phyloP scores from a whole-genome alignment of 495 filamentous ascomycete species.

The Aspergillus saccharolyticus region DNA sequence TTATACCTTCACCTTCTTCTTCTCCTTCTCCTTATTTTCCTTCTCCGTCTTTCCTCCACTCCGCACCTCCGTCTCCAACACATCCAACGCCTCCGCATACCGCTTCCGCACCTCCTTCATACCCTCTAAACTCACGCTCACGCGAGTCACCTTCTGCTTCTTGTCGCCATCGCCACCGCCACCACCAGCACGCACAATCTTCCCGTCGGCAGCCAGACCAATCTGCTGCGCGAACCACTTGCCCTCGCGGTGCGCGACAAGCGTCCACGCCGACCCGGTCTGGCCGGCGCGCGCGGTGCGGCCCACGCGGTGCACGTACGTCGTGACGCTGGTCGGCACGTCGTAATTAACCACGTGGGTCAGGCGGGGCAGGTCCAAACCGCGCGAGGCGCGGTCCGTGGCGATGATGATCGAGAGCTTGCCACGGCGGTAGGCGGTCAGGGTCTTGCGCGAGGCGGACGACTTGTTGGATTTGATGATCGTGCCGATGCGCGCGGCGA shows the following conservation, averaged over 20 bases:
- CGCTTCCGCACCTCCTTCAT: constrained; percentile 45
- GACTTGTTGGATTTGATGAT: constrained; percentile 71
- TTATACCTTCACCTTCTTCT: too few relatives aligned
- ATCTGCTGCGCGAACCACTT: constrained; percentile 85
- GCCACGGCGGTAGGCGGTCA: constrained; percentile 57
- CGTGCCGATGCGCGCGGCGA: constrained; percentile 55
- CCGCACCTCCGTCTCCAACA: constrained; percentile 42
- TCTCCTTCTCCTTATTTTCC: background rate
- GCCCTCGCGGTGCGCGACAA: constrained; percentile 72
- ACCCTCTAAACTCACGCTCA: constrained; percentile 39
- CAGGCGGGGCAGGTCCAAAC: constrained; percentile 77
- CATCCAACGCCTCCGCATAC: constrained; percentile 57
- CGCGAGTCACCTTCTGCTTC: constrained; percentile 32
- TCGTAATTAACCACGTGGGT: constrained; percentile 94
- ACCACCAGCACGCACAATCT: constrained; percentile 33
- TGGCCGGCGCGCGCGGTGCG: constrained; percentile 82
- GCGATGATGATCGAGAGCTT: constrained; percentile 74
- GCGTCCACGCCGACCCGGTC: constrained; percentile 72
- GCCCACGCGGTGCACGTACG: constrained; percentile 90
- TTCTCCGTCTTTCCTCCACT: constrained; percentile 10
- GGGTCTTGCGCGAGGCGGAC: constrained; percentile 55
- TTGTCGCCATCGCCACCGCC: background rate
- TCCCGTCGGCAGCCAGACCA: constrained; percentile 40
- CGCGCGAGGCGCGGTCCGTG: constrained; percentile 86
- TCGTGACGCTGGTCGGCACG: constrained; percentile 69